A percentile compares a stretch with the other conserved stretches of the same genome.
These are phyloP conservation scores for Apophysomyces elegans DNA, from an alignment of 371 early-diverging fungal species.

Conservation along the genomic window DNA sequence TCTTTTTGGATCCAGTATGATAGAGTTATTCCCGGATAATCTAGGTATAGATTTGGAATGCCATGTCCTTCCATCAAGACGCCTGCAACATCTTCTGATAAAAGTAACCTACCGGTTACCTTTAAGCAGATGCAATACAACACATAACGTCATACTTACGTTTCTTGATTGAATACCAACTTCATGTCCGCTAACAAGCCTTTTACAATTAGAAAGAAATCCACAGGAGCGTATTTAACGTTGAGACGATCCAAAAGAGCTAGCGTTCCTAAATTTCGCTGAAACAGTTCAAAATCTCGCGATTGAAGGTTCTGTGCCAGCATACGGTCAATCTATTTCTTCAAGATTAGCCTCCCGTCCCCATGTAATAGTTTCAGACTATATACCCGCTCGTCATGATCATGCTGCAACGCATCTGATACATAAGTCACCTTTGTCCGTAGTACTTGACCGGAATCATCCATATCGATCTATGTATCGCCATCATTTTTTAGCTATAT, in stretches of 20 bases:
- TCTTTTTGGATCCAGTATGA: conserved; percentile 58
- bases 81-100: conserved; percentile 34
- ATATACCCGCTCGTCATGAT: conserved; percentile 56
- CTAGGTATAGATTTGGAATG: conserved; percentile 53
- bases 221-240: conserved; percentile 50
- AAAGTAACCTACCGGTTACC: conserved; percentile 18
- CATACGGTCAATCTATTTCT: conserved; percentile 49
- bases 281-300: conserved; percentile 48
- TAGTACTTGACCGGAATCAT: conserved; percentile 49
- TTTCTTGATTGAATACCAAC: conserved; percentile 79
- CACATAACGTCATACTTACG: conserved; percentile 34
- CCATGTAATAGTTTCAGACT: neutral
- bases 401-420: conserved; percentile 50
- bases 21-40: conserved; percentile 59
- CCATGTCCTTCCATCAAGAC: conserved; percentile 62
- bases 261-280: conserved; percentile 54
- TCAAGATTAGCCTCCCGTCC: neutral
- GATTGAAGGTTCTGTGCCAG: conserved; percentile 52
- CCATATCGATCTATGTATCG: conserved; percentile 57
- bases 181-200: conserved; percentile 85
- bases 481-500: neutral
- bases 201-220: conserved; percentile 57
- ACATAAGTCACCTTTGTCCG: conserved; percentile 60
- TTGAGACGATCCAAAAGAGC: conserved; percentile 58
- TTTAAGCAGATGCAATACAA: conserved; percentile 1